Base-by-base conservation (phyloP, 352 stramenopile genomes). In the Pythium pectinolyticum region DNA sequence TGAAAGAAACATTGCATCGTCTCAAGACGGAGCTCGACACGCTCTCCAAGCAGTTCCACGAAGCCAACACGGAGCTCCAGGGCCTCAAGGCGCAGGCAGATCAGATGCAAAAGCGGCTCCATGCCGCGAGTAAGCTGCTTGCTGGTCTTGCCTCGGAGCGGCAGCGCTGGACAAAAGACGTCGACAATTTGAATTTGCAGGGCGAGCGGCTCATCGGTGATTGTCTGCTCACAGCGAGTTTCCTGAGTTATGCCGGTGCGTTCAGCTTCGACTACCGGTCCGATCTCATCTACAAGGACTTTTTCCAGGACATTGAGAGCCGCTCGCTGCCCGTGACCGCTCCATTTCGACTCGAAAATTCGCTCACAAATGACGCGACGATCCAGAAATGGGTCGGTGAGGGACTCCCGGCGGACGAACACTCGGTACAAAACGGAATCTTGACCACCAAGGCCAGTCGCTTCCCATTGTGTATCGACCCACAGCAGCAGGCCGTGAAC, bases 341-440 rank as follows among this genome's bases (percentile, higher is more conserved):
- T 1, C 82, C 88, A 11, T 98, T 98, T 66, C 75, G 79, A 11
- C 77, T 98, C 9, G 90, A 97, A 53, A 87, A 73, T 15, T 93
- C 96, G 30, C 83, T 98, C 14, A 98, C 91, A 0, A 97, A 85
- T 28, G 95, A 98, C 52, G 89, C 95, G 7, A 97, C 88, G 0
- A 89, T 98, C 40, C 95, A 98, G 60, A 93, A 90, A 22, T 98
- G 95, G 95, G 91, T 97, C 24, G 91, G 87, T 0, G 94, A 98
- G 63, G 95, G 94, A 0, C 72, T 98, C 8, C 95, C 95, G 11
- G 92, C 92, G 0, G 95, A 98, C 56, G 90, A 97, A 50, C 94
- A 98, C 75, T 97, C 88, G 7, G 87, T 98, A 7, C 92, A 98
- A 60, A 98, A 98, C 62, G 95, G 94, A 49, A 98, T 98, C 49